Evolutionary conservation across 306 rosid genomes (phyloP), one percentile per base, ranked within the genome.

Genomic region (Cicer yamashitae): DNA sequence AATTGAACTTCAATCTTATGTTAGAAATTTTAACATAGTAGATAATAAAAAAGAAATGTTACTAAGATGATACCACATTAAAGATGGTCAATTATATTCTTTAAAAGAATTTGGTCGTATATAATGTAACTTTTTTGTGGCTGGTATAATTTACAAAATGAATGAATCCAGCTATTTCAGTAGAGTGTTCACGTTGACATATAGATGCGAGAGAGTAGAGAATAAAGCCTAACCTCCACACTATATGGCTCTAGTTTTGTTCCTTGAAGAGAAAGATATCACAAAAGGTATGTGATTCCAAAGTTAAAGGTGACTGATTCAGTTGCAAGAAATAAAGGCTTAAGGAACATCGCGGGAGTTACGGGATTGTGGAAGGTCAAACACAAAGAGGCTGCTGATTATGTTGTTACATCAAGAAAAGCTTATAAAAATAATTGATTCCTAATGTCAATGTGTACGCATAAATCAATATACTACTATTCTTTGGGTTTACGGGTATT

Each of bases 361-460:
- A n/a, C 1, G 70, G 75, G 75, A 80, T 67, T 40, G 22, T 20
- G 17, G 40, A 67, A 67, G 57, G 71, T 80, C 84, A 74, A 80
- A 45, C 41, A 67, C 25, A 68, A 68, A 67, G 43, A 58, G 84
- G 71, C 76, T 73, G 79, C 83, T 66, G 57, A 79, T 65, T 73
- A 3, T 74, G 57, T 39, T 74, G 71, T 11, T 58, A 7, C 50
- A 47, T 46, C 83, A 73, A 67, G 56, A 38, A 65, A 63, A 2
- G 4, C 18, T 10, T 53, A 18, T 39, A 18, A 64, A 51, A 51
- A 11, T 52, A 34, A 3, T 66, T 54, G 17, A 11, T 40, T 44
- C 45, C 46, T 39, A 8, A 8, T 40, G 5, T 17, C 2, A 20
- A 11, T 50, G 9, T 34, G 60, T 10, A 60, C 40, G 4, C 38